Evolutionary conservation across 805 yeast species (phyloP).

Genomic region (Saccharomycopsis microspora): DNA sequence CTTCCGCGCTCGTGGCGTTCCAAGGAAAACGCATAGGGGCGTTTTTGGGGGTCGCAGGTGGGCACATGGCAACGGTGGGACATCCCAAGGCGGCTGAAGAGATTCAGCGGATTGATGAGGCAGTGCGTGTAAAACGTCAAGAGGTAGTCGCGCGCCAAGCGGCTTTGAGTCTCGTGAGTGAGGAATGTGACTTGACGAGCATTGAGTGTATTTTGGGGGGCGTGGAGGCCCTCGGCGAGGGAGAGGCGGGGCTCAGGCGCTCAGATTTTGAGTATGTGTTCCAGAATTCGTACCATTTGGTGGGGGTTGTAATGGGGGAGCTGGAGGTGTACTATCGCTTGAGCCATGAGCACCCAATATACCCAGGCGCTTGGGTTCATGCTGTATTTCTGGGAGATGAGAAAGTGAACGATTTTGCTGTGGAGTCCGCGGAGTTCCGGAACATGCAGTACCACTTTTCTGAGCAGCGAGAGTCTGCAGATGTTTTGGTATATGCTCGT

Average conservation of each 20-base stretch:
- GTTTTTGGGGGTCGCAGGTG: background rate
- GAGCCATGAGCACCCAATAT: background rate
- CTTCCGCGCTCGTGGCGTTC: background rate
- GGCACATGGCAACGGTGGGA: background rate
- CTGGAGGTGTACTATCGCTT: constrained; percentile 7
- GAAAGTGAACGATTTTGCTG: constrained; percentile 4
- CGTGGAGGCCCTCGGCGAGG: too few species aligned
- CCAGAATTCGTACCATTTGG: constrained; percentile 3
- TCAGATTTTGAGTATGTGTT: background rate
- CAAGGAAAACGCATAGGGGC: constrained; percentile 7
- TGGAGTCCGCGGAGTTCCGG: constrained; percentile 4
- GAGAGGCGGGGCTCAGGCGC: too few species aligned
- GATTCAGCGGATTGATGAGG: too few species aligned
- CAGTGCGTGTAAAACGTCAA: too few species aligned
- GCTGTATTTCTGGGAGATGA: constrained; percentile 6
- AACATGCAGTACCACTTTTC: too few species aligned
- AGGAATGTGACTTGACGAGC: too few species aligned
- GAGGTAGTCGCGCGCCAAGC: too few species aligned
- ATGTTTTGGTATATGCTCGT: too few species aligned
- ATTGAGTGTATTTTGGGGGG: too few species aligned
- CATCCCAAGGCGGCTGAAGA: too few species aligned
- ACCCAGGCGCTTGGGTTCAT: constrained; percentile 8
- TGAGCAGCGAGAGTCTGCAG: too few species aligned
- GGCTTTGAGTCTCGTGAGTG: too few species aligned
- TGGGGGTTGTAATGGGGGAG: constrained; percentile 10